These are phyloP conservation scores for Coniochaeta hoffmannii DNA, from an alignment of 2,329 filamentous ascomycete species.

Conservation along the genomic window DNA sequence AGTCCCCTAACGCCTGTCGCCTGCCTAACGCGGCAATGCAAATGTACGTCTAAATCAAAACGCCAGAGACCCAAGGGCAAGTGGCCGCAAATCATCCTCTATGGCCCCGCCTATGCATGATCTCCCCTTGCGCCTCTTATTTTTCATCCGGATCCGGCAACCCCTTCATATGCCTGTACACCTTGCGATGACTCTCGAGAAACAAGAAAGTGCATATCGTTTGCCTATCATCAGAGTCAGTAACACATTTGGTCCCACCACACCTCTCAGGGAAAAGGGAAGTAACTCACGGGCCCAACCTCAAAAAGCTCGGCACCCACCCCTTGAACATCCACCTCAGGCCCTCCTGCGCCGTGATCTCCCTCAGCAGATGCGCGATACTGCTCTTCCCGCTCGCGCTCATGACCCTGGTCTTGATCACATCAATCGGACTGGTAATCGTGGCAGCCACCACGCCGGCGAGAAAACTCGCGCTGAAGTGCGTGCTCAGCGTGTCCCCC, in stretches of 20 bases:
- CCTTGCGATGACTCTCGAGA: slow-evolving; percentile 76
- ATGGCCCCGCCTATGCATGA: slow-evolving; percentile 10
- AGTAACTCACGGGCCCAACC: slow-evolving; percentile 54
- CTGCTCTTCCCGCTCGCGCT: slow-evolving; percentile 47
- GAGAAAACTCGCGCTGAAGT: slow-evolving; percentile 70
- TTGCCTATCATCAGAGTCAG: slow-evolving; percentile 41
- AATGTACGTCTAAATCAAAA: neutral
- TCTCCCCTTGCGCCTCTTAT: slow-evolving; percentile 8
- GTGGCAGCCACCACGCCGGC: slow-evolving; percentile 81
- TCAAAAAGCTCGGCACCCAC: slow-evolving; percentile 71
- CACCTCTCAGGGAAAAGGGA: neutral
- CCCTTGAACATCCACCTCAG: slow-evolving; percentile 81
- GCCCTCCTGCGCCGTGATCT: slow-evolving; percentile 65
- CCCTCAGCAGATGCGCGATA: slow-evolving; percentile 52
- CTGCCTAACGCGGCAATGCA: neutral
- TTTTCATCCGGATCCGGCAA: slow-evolving; percentile 25
- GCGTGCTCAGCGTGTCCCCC: slow-evolving; percentile 64
- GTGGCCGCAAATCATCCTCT: slow-evolving; percentile 9
- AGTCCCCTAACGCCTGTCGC: neutral
- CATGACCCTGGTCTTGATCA: slow-evolving; percentile 87
- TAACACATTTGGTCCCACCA: neutral
- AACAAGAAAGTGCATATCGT: slow-evolving; percentile 84
- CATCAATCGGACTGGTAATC: slow-evolving; percentile 77
- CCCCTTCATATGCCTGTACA: slow-evolving; percentile 53
- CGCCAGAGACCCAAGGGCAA: neutral